These are phyloP conservation scores for Diaporthe aspalathi DNA, from an alignment of 2,329 filamentous ascomycete genomes.

Conservation along the genomic window DNA sequence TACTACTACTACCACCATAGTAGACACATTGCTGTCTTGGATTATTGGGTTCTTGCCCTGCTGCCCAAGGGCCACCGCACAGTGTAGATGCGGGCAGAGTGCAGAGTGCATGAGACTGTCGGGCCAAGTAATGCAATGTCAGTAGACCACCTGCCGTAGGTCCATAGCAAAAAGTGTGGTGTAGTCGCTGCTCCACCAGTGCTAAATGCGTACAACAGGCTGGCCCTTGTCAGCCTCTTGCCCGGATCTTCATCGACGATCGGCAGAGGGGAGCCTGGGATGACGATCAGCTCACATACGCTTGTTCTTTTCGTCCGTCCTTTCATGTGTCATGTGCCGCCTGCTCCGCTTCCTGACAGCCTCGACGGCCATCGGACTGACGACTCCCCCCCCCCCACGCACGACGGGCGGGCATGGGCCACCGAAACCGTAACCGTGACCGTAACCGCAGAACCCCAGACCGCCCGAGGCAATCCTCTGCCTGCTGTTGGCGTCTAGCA, in stretches of 20 bases:
- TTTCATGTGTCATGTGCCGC: constrained; percentile 18
- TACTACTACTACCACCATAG: no score
- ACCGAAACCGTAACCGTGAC: neutral
- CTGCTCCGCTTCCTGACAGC: constrained; percentile 1
- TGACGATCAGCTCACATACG: constrained; percentile 23
- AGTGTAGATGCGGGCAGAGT: neutral
- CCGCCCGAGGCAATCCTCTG: neutral
- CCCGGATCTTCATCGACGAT: constrained; percentile 24
- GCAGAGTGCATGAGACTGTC: neutral
- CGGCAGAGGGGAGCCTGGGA: constrained; percentile 25
- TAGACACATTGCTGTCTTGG: neutral
- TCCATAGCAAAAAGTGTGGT: neutral
- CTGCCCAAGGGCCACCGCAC: neutral
- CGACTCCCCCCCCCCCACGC: neutral
- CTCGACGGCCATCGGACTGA: neutral
- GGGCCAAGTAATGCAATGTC: neutral
- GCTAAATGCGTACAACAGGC: constrained; percentile 1
- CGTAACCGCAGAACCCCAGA: neutral
- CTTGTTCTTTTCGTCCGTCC: constrained; percentile 6
- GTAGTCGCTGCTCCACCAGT: neutral
- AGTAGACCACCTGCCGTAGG: no score
- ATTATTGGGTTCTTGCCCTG: neutral
- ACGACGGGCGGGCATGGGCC: neutral
- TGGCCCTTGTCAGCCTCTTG: constrained; percentile 25
- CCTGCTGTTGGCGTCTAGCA: neutral